A percentile compares a stretch with the other conserved stretches of the same genome.
Conservation (phyloP, 139 green algal genomes). For the Bryopsis sp. region DNA sequence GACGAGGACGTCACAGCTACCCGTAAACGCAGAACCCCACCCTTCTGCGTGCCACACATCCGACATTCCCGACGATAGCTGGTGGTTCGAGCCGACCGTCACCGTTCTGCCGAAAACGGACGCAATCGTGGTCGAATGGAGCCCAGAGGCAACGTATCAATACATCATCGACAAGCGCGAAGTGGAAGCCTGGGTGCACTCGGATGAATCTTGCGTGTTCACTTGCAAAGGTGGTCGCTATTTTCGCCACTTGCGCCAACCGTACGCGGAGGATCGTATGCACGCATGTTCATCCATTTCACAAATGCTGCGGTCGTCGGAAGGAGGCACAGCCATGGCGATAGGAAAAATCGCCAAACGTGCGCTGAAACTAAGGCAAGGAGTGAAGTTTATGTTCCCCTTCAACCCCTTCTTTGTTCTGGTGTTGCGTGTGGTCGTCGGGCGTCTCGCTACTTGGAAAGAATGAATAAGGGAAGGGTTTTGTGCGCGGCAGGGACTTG, state of each 20-base stretch:
- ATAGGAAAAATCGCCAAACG: too few species aligned
- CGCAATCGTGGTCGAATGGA: constrained; percentile 44
- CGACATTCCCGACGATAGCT: constrained; percentile 22
- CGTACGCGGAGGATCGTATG: neutral
- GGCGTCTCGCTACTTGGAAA: neutral
- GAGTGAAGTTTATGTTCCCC: too few species aligned
- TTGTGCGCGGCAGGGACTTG: neutral
- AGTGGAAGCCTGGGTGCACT: constrained; percentile 46
- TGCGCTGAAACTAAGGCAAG: too few species aligned
- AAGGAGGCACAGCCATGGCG: too few species aligned
- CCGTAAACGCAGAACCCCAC: neutral
- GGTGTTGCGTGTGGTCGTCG: neutral
- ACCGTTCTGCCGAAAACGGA: constrained; percentile 35
- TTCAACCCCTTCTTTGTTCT: too few species aligned
- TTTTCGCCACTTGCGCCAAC: constrained; percentile 24
- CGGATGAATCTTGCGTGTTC: constrained; percentile 40
- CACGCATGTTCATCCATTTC: neutral
- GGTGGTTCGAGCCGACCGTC: constrained; percentile 42
- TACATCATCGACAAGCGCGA: constrained; percentile 27
- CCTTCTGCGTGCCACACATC: too few species aligned
- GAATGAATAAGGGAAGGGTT: neutral
- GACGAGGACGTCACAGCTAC: neutral
- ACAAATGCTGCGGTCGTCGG: too few species aligned
- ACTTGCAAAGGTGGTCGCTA: constrained; percentile 24
- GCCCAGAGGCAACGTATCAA: constrained; percentile 29